Evolutionary conservation across 2,329 filamentous ascomycete genomes (phyloP), one percentile per base, ranked within the genome.

Genomic region (Didymellaceae sp.): DNA sequence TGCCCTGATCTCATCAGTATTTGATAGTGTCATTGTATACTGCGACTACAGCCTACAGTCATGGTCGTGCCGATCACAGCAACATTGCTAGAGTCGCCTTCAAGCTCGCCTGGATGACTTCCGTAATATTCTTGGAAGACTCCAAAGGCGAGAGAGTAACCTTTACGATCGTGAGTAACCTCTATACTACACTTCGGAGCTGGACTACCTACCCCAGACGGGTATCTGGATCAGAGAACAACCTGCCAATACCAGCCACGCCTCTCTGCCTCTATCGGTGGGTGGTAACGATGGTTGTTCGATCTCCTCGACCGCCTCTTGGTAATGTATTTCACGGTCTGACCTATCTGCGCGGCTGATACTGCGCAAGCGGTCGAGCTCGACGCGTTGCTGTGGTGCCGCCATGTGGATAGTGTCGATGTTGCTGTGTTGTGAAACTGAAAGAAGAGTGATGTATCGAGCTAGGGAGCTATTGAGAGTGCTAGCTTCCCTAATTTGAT

Each of bases 1-100:
- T 67, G 5, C 77, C 77, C 57, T 52, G n/a, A 6, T 13, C 2
- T n/a, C 4, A 30, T 52, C 13, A 52, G 48, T 17, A 26, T 31
- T 5, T n/a, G 6, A 6, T 9, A 10, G 9, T 24, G 5, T 6
- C 8, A 14, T 9, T 5, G 5, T 8, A 6, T 18, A 18, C 2
- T 14, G 5, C 6, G 16, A 31, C 20, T 2, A n/a, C 3, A 33
- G 34, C 62, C 26, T 45, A 64, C 61, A 6, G 53, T 63, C 24
- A 62, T 46, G 10, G 56, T 64, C 3, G 61, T 63, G 11, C 61
- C 57, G n/a, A 60, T 54, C 1, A 58, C 52, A 28, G 58, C 58
- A 25, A 63, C 52, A 26, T 45, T 58, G 32, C 42, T 46, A 4
- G 42, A 28, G n/a, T 38, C 32, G 4, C 37, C 48, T 4, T 17